phyloP scores from a whole-genome alignment of 257 asterid species.

The Lithospermum erythrorhizon region DNA sequence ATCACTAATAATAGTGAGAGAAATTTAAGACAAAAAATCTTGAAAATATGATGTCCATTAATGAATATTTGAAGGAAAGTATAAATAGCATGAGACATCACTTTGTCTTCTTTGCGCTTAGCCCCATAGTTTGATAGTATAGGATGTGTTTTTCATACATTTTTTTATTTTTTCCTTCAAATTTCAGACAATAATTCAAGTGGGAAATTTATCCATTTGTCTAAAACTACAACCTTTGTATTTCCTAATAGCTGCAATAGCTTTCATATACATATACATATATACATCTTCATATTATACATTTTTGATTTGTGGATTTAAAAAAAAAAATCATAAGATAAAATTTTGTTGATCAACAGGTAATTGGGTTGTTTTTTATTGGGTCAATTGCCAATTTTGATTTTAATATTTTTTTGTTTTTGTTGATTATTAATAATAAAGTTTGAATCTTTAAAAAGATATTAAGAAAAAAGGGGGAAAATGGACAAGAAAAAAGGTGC shows the following conservation, averaged over 20 bases:
- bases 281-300: constrained; percentile 16
- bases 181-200: constrained; percentile 12
- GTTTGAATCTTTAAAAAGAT: constrained; percentile 5
- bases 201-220: constrained; percentile 15
- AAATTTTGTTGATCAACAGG: constrained; percentile 11
- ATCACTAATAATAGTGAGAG: too few relatives aligned
- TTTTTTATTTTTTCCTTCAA: constrained; percentile 9
- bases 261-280: constrained; percentile 13
- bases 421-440: constrained; percentile 10
- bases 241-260: constrained; percentile 40
- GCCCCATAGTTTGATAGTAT: constrained; percentile 45
- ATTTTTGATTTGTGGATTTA: not conserved
- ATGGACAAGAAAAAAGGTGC: constrained; percentile 94
- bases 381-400: constrained; percentile 12
- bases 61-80: not conserved
- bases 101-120: constrained; percentile 38
- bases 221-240: constrained; percentile 1
- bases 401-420: not conserved
- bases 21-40: too few relatives aligned
- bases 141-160: constrained; percentile 23
- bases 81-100: constrained; percentile 3
- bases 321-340: too few relatives aligned
- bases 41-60: too few relatives aligned
- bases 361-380: constrained; percentile 25
- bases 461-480: not conserved